These are phyloP conservation scores for Alternaria sp. DNA, from an alignment of 2,329 filamentous ascomycete species.

Conservation along the genomic window DNA sequence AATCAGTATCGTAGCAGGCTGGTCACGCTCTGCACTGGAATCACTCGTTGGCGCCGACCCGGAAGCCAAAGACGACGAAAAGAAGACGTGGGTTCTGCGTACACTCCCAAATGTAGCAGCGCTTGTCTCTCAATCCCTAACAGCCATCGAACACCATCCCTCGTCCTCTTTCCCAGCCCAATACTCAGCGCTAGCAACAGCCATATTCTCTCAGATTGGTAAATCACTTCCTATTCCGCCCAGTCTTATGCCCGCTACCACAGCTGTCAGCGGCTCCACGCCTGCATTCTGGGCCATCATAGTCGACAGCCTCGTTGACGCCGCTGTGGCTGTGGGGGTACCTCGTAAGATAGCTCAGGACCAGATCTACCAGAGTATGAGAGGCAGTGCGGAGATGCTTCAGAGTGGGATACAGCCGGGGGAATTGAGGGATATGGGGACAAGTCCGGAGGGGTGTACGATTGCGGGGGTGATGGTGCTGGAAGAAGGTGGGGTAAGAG, in stretches of 20 bases:
- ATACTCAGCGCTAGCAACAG: constrained; percentile 26
- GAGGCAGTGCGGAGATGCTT: constrained; percentile 41
- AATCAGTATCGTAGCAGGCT: constrained; percentile 4
- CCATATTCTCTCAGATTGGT: constrained; percentile 39
- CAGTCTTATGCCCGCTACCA: constrained; percentile 38
- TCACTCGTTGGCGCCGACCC: not conserved
- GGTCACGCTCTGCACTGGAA: not conserved
- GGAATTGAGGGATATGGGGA: constrained; percentile 41
- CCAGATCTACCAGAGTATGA: constrained; percentile 47
- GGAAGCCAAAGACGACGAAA: constrained; percentile 10
- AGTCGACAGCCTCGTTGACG: constrained; percentile 44
- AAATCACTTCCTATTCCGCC: constrained; percentile 32
- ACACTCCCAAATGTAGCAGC: constrained; percentile 59
- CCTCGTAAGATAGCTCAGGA: constrained; percentile 35
- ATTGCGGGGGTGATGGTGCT: constrained; percentile 47
- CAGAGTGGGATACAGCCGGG: constrained; percentile 41
- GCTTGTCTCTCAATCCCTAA: constrained; percentile 55
- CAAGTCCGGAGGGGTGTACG: constrained; percentile 44
- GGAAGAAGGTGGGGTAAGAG: constrained; percentile 43
- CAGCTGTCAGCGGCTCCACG: constrained; percentile 42
- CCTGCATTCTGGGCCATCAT: constrained; percentile 46
- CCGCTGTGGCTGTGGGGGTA: constrained; percentile 40
- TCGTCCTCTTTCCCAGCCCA: constrained; percentile 23
- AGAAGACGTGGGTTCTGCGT: constrained; percentile 51
- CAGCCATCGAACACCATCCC: constrained; percentile 39